phyloP scores from a whole-genome alignment of 805 yeast genomes.

The Candida saitoana region DNA sequence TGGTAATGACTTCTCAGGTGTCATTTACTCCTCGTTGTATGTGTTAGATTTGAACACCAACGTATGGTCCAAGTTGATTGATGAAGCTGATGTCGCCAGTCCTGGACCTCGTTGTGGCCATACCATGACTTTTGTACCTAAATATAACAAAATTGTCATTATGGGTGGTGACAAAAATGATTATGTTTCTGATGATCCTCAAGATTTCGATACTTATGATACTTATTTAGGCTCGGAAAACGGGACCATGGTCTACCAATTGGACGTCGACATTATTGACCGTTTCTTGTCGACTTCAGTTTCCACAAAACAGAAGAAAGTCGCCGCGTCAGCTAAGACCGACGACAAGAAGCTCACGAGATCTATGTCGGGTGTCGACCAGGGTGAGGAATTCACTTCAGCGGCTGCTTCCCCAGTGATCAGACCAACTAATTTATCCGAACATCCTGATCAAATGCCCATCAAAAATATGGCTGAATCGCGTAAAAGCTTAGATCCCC shows the following conservation, averaged over 20 bases:
- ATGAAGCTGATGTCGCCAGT: slow-evolving; percentile 41
- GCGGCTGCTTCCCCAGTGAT: slow-evolving; percentile 20
- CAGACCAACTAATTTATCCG: slow-evolving; percentile 1
- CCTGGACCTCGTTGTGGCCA: slow-evolving; percentile 93
- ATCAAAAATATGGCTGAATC: slow-evolving; percentile 17
- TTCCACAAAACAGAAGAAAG: slow-evolving; percentile 12
- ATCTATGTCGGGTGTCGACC: slow-evolving; percentile 19
- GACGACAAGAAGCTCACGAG: slow-evolving; percentile 12
- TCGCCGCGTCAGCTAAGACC: slow-evolving; percentile 2
- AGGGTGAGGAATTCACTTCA: slow-evolving; percentile 10
- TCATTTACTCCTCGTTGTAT: slow-evolving; percentile 59
- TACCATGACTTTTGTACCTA: slow-evolving; percentile 67
- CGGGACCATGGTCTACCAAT: slow-evolving; percentile 59
- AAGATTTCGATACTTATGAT: slow-evolving; percentile 50
- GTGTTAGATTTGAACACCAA: slow-evolving; percentile 72
- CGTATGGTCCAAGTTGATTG: slow-evolving; percentile 68
- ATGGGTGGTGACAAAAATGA: slow-evolving; percentile 92
- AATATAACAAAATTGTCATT: slow-evolving; percentile 64
- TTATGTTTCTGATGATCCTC: slow-evolving; percentile 47
- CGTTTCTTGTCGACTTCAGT: slow-evolving; percentile 18
- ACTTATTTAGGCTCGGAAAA: slow-evolving; percentile 43
- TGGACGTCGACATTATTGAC: slow-evolving; percentile 50
- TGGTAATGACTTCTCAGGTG: slow-evolving; percentile 76
- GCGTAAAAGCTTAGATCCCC: slow-evolving; percentile 5
- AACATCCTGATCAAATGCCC: slow-evolving; percentile 28